These are phyloP conservation scores for Botryosphaeria agaves DNA, from an alignment of 2,329 filamentous ascomycete species.

Conservation along the genomic window DNA sequence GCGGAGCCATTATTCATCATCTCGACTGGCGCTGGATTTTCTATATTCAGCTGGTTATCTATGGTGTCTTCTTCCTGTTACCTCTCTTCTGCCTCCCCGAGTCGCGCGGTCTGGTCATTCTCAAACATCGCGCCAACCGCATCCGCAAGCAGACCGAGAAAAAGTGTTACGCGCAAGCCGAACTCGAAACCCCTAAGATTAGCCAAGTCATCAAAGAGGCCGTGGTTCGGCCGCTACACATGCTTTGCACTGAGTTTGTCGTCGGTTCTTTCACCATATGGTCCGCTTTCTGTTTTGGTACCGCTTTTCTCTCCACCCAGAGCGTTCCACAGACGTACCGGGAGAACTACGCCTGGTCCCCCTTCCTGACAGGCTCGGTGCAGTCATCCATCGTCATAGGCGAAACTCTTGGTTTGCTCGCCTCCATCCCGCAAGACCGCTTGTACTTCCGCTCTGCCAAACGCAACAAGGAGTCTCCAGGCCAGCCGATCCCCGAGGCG, in stretches of 20 bases:
- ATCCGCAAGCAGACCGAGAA: constrained; percentile 13
- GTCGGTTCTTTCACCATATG: constrained; percentile 30
- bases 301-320: constrained; percentile 32
- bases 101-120: constrained; percentile 29
- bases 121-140: constrained; percentile 17
- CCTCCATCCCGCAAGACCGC: constrained; percentile 17
- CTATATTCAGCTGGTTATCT: constrained; percentile 24
- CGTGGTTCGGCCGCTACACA: constrained; percentile 16
- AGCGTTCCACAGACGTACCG: constrained; percentile 26
- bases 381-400: constrained; percentile 28
- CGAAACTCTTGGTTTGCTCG: constrained; percentile 23
- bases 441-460: constrained; percentile 24
- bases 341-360: constrained; percentile 20
- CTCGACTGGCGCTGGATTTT: constrained; percentile 21
- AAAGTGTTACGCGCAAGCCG: constrained; percentile 15
- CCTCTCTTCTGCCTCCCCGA: constrained; percentile 25
- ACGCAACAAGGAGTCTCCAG: constrained; percentile 18
- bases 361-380: constrained; percentile 25
- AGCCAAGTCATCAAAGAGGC: constrained; percentile 15
- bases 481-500: constrained; percentile 24
- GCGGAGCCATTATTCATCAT: constrained; percentile 14
- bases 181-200: constrained; percentile 14
- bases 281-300: constrained; percentile 29
- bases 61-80: constrained; percentile 23
- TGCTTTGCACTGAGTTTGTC: constrained; percentile 32